These are phyloP conservation scores for Alternaria hordeiaustralica DNA, from an alignment of 2,329 filamentous ascomycete species.

Conservation along the genomic window DNA sequence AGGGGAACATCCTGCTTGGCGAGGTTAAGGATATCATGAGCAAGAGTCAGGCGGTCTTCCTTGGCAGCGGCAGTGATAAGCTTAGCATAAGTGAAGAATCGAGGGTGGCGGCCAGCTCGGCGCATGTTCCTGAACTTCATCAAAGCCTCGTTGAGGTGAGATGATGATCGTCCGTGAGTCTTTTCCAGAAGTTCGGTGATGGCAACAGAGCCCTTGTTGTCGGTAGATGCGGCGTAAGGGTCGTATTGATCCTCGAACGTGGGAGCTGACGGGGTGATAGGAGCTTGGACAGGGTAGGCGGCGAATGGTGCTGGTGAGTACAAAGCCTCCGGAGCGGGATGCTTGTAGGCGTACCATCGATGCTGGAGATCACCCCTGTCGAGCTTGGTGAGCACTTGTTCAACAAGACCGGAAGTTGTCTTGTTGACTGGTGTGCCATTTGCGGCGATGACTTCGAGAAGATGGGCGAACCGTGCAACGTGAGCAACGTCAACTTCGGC, in stretches of 20 bases:
- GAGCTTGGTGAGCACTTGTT: slow-evolving; percentile 64
- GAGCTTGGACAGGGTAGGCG: slow-evolving; percentile 56
- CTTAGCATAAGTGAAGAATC: slow-evolving; percentile 97
- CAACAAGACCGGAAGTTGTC: slow-evolving; percentile 63
- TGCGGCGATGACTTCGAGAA: slow-evolving; percentile 64
- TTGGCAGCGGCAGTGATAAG: slow-evolving; percentile 89
- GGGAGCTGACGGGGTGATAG: slow-evolving; percentile 61
- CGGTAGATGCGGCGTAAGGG: slow-evolving; percentile 86
- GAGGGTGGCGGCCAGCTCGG: slow-evolving; percentile 85
- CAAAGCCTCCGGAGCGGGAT: slow-evolving; percentile 51
- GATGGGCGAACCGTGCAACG: slow-evolving; percentile 65
- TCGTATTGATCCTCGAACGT: slow-evolving; percentile 84
- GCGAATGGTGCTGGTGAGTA: slow-evolving; percentile 60
- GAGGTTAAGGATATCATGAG: slow-evolving; percentile 86
- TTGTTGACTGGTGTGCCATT: slow-evolving; percentile 61
- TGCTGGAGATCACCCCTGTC: slow-evolving; percentile 56
- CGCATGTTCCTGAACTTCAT: slow-evolving; percentile 91
- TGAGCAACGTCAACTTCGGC: slow-evolving; percentile 62
- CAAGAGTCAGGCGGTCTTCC: slow-evolving; percentile 79
- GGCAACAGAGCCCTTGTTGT: slow-evolving; percentile 89
- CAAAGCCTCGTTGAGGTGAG: slow-evolving; percentile 80
- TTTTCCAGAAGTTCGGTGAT: slow-evolving; percentile 92
- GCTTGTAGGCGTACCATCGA: slow-evolving; percentile 66
- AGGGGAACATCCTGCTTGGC: slow-evolving; percentile 88
- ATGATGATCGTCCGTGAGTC: slow-evolving; percentile 72